Base-by-base conservation (phyloP, 345 rosid species). In the Jatropha curcas region DNA sequence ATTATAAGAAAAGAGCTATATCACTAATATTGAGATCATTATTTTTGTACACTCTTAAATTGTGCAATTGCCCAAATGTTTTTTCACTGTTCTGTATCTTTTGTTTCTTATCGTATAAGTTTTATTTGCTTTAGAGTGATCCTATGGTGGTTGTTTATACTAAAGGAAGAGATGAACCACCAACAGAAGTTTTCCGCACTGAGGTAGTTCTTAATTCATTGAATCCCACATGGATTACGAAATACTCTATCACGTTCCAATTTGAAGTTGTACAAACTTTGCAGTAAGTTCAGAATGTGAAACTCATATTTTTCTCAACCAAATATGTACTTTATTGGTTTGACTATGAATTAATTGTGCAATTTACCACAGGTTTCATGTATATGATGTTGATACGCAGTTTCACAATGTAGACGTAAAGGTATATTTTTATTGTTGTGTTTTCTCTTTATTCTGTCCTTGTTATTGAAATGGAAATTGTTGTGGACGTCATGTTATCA, bases 191-290 rank as follows among this genome's bases (percentile, higher is more conserved):
- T 69, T 86, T 80, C 57, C 93, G 97, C 22, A 84, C 89, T 53
- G 98, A 94, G 84, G 96, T 94, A 39, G 82, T 94, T 79, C 85
- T 82, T 70, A 91, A 94, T 83, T 92, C 97, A 59, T 81, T 94
- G 79, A 86, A 82, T 66, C 97, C 97, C 71, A 78, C 86, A 55
- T 94, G 93, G 93, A 90, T 94, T 74, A 77, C 68, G 72, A 90
- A 89, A 28, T 68, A 82, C 69, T 80, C 82, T 0, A 72, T 85
- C 56, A 65, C 76, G 52, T 94, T 74, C 73, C 89, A 94, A 37
- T 94, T 94, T 74, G 96, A 94, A 85, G 51, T 81, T 76, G 90
- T 92, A 74, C 98, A 92, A 72, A 86, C 84, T 52, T 81, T 94
- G 74, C 20, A 84, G 98, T 94, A 87, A 92, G 97, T 87, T 74